Evolutionary conservation across 371 early-diverging fungal genomes (phyloP).

Genomic region (Actinomortierella ambigua): DNA sequence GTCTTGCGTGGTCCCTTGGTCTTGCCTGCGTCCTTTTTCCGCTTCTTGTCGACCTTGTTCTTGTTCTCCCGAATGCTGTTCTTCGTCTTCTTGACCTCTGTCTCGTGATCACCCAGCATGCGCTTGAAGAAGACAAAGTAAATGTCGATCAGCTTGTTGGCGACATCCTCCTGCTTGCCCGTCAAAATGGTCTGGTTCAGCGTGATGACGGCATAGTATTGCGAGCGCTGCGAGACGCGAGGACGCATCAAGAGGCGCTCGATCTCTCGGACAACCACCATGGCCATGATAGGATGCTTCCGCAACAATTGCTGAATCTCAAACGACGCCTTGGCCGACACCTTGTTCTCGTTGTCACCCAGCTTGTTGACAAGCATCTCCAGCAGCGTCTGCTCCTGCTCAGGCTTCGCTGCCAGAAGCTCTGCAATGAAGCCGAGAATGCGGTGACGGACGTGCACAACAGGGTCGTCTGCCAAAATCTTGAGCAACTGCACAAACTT

Average conservation of each 20-base stretch:
- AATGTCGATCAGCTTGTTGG: slow-evolving; percentile 83
- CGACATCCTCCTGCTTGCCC: slow-evolving; percentile 69
- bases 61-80: slow-evolving; percentile 47
- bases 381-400: slow-evolving; percentile 94
- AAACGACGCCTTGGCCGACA: slow-evolving; percentile 84
- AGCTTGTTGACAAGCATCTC: slow-evolving; percentile 92
- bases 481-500: slow-evolving; percentile 82
- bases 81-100: slow-evolving; percentile 53
- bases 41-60: slow-evolving; percentile 43
- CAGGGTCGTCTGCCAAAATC: slow-evolving; percentile 83
- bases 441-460: slow-evolving; percentile 80
- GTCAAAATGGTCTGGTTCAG: slow-evolving; percentile 91
- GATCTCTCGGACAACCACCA: slow-evolving; percentile 83
- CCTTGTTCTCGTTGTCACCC: slow-evolving; percentile 89
- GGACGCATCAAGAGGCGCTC: slow-evolving; percentile 85
- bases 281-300: slow-evolving; percentile 86
- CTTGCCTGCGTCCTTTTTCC: slow-evolving; percentile 52
- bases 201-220: slow-evolving; percentile 87
- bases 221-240: slow-evolving; percentile 73
- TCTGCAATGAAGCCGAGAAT: slow-evolving; percentile 77
- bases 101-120: slow-evolving; percentile 61
- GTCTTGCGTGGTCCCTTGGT: slow-evolving; percentile 46
- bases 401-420: slow-evolving; percentile 85
- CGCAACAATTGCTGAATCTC: slow-evolving; percentile 77
- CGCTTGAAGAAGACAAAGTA: slow-evolving; percentile 92